Evolutionary conservation across 1,284 basidiomycete genomes (phyloP), one percentile per base, ranked within the genome.

Genomic region (Apiotrichum gamsii): DNA sequence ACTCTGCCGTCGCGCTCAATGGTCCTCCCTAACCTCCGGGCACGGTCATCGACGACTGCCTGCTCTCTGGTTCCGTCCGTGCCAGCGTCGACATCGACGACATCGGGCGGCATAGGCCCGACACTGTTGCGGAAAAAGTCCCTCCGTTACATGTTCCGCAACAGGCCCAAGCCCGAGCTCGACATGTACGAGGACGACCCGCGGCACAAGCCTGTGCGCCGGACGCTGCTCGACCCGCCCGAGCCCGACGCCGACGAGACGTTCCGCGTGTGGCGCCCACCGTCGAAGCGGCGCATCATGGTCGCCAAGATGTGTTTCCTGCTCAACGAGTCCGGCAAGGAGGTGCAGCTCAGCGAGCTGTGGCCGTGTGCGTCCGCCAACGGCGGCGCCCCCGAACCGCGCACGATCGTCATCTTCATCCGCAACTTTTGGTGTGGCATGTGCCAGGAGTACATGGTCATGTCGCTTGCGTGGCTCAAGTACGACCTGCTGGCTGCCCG

Each of bases 401-500:
- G 35, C 31, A 69, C 65, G 8, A 59, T 71, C 15, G 49, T 73
- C 10, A 65, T 73, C 57, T 72, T 69, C 51, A 61, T 71, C 25
- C 54, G 70, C 4, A 49, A 65, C 45, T 72, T 70, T 51, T 72
- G 69, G 68, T 73, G 72, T 50, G 69, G 67, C 15, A 63, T 66
- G 55, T 71, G 68, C 43, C 71, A 73, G 52, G 67, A 72, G 35
- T 74, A 67, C 47, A 68, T 61, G 8, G 53, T 66, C 31, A 59
- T 62, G 11, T 68, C 64, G 1, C 45, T 74, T 8, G 47, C 61
- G 0, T 52, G 61, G 6, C 58, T 72, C 23, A 69, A 72, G 45
- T 59, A 63, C 5, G 55, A 54, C 4, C 61, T 60, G 1, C 41
- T 73, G 8, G 56, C 60, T 18, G 55, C 56, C 21, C 56, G 60